Evolutionary conservation across 2,329 filamentous ascomycete genomes (phyloP), one percentile per base, ranked within the genome.

Genomic region (Aspergillus ochraceoroseus): DNA sequence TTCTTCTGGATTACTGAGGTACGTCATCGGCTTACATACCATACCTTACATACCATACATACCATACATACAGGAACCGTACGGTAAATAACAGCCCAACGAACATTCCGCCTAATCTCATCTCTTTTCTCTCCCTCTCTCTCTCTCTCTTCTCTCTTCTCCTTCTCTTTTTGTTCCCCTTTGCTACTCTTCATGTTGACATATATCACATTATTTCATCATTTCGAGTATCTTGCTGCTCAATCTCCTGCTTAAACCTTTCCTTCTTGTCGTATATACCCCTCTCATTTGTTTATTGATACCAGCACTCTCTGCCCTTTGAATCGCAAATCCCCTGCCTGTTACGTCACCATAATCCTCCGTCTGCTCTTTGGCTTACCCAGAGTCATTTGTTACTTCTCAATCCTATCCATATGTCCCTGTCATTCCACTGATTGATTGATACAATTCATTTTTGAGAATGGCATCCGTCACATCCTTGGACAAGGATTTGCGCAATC

Each of bases 381-480:
- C n/a, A n/a, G n/a, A 35, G 26, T 26, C 31, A 31, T 19, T 35
- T 30, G n/a, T 19, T 14, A 18, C 32, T 34, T 40, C 18, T 20
- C 7, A 15, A 30, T 19, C 12, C 12, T 29, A 26, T 38, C 31
- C 41, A 18, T 32, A 51, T 48, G 38, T 23, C 15, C 17, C 18
- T 14, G 7, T 25, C 12, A 7, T 12, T 23, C 35, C 8, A 32
- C 22, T 31, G 31, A 41, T 30, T 34, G 26, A 25, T 12, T 22
- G 18, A 30, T 26, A 32, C 23, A 27, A 26, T 26, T 19, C 14
- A 25, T 30, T 19, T 20, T 14, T 25, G 46, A 62, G 36, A 52
- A 96, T 96, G 90, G 89, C 90, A 55, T 95, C 90, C 26, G 90
- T 96, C 20, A 79, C 87, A 49, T 95, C 87, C 49, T 74, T 98